These are phyloP conservation scores for Cordyceps pruinosa DNA, from an alignment of 2,329 filamentous ascomycete genomes.

Conservation along the genomic window DNA sequence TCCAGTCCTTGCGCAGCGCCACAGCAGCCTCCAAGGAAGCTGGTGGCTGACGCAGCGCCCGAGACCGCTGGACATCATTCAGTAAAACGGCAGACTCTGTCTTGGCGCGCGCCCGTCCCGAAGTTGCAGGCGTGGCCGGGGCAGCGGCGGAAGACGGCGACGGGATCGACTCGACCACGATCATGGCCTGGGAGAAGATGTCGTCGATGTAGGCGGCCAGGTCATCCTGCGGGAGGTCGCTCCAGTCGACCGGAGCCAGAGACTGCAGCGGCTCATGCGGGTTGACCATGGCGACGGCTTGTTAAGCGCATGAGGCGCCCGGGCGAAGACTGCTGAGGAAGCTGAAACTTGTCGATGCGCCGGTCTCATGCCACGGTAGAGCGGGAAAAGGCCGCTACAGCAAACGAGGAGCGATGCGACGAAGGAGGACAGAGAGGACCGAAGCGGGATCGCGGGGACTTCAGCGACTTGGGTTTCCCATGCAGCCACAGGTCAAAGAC, in stretches of 20 bases:
- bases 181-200: constrained; percentile 60
- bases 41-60: constrained; percentile 31
- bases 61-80: constrained; percentile 45
- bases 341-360: neutral
- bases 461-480: neutral
- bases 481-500: neutral
- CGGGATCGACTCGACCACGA: constrained; percentile 72
- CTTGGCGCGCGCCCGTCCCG: constrained; percentile 40
- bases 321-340: neutral
- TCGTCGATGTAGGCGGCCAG: constrained; percentile 47
- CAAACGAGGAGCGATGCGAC: neutral
- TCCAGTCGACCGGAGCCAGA: constrained; percentile 50
- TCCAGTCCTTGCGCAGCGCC: constrained; percentile 76
- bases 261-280: constrained; percentile 53
- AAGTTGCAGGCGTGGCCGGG: constrained; percentile 36
- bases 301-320: neutral
- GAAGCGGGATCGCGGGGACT: neutral
- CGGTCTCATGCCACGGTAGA: neutral
- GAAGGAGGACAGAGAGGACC: neutral
- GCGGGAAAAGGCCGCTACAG: neutral
- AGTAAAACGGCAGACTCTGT: constrained; percentile 47
- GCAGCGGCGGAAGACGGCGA: constrained; percentile 26
- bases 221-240: constrained; percentile 36
- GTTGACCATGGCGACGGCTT: constrained; percentile 37
- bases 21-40: constrained; percentile 41